Evolutionary conservation across 352 stramenopile species (phyloP).

Genomic region (Globisporangium splendens): DNA sequence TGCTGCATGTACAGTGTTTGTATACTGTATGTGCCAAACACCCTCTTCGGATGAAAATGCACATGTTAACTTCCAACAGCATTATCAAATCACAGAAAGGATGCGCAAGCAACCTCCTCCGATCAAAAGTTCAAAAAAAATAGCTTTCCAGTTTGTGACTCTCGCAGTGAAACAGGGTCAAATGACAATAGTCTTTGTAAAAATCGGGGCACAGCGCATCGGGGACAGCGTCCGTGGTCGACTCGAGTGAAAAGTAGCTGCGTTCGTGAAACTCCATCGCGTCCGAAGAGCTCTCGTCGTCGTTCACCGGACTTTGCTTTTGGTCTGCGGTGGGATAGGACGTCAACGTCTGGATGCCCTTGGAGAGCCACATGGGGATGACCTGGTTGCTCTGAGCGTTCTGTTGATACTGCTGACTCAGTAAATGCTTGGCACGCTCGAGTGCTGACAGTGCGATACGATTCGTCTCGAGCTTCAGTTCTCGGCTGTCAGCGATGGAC

Average conservation of each 20-base stretch:
- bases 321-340: slow-evolving; percentile 15
- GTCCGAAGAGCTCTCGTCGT: slow-evolving; percentile 11
- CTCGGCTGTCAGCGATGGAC: slow-evolving; percentile 44
- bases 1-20: too few species aligned
- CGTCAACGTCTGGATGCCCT: slow-evolving; percentile 35
- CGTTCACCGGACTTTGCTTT: too few species aligned
- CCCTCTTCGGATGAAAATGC: background rate
- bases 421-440: slow-evolving; percentile 40
- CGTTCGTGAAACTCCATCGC: slow-evolving; percentile 50
- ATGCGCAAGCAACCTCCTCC: background rate
- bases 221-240: slow-evolving; percentile 38
- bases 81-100: background rate
- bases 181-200: too few species aligned
- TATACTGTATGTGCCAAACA: too few species aligned
- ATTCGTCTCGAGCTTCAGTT: slow-evolving; percentile 58
- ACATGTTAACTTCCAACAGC: background rate
- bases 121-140: too few species aligned
- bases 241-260: slow-evolving; percentile 63
- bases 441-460: slow-evolving; percentile 38
- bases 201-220: slow-evolving; percentile 57
- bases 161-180: background rate
- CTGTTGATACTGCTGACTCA: slow-evolving; percentile 12
- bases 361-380: slow-evolving; percentile 11
- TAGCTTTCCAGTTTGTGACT: background rate
- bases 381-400: too few species aligned